These are phyloP conservation scores for Plasmodium knowlesi DNA, from an alignment of 169 alveolate genomes.

Conservation along the genomic window DNA sequence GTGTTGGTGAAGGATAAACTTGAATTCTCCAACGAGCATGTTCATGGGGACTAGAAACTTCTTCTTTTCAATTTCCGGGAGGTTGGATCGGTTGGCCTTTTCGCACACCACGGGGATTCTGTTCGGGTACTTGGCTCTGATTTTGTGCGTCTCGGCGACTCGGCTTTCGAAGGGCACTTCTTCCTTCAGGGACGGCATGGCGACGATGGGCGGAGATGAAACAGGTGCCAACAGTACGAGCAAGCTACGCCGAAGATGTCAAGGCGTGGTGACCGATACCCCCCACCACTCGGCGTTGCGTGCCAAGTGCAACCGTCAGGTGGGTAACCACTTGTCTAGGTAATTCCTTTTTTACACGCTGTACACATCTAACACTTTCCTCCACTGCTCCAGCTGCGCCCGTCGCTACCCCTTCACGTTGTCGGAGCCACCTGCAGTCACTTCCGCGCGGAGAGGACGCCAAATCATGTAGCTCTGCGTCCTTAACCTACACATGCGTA, in stretches of 20 bases:
- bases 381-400: neutral
- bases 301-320: neutral
- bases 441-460: neutral
- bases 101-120: conserved; percentile 94
- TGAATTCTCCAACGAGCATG: conserved; percentile 91
- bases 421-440: neutral
- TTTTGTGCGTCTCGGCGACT: conserved; percentile 87
- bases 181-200: conserved; percentile 72
- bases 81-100: conserved; percentile 75
- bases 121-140: conserved; percentile 89
- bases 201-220: neutral
- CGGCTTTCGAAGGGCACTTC: conserved; percentile 82
- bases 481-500: neutral
- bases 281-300: neutral
- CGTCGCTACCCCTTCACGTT: neutral
- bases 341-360: no score
- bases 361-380: no score
- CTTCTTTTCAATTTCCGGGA: conserved; percentile 73
- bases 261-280: neutral
- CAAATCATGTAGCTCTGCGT: neutral
- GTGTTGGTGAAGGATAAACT: conserved; percentile 90
- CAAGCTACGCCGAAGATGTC: neutral
- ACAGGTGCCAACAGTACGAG: neutral
- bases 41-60: conserved; percentile 89
- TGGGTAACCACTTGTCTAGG: neutral